phyloP scores from a whole-genome alignment of 2,329 filamentous ascomycete genomes.

The Seiridium unicorne region DNA sequence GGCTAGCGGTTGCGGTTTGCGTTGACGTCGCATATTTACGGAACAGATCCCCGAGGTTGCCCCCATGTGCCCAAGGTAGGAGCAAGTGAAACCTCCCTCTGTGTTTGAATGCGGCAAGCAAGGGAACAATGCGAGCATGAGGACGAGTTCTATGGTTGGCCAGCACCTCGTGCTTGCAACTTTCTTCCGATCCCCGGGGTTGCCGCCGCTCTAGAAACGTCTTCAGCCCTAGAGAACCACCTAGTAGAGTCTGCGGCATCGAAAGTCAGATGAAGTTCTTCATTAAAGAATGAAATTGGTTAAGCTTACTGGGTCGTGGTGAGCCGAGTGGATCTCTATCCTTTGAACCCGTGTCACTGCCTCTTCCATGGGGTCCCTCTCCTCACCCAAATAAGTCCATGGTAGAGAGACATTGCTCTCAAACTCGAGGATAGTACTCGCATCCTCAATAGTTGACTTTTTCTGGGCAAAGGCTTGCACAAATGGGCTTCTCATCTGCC shows the following conservation, averaged over 20 bases:
- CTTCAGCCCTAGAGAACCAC: background rate
- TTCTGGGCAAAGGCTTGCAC: background rate
- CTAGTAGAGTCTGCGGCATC: background rate
- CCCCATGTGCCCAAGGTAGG: conserved; percentile 11
- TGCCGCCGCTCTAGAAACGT: background rate
- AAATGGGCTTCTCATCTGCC: conserved; percentile 4
- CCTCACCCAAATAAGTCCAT: background rate
- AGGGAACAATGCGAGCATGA: conserved; percentile 12
- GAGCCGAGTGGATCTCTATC: background rate
- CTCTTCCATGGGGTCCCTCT: background rate
- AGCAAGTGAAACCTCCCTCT: conserved; percentile 10
- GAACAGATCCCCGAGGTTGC: conserved; percentile 12
- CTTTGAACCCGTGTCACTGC: background rate
- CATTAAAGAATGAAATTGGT: too few relatives aligned
- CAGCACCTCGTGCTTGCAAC: background rate
- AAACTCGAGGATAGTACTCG: background rate
- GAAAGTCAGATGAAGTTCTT: background rate
- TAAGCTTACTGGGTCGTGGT: background rate
- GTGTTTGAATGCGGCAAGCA: conserved; percentile 14
- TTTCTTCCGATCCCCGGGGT: background rate
- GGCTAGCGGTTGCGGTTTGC: background rate
- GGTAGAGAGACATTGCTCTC: background rate
- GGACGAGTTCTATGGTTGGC: conserved; percentile 8
- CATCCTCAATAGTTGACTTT: background rate
- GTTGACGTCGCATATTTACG: background rate